Evolutionary conservation across 176 grass and related monocot species (phyloP).

Genomic region (Raddia distichophylla): DNA sequence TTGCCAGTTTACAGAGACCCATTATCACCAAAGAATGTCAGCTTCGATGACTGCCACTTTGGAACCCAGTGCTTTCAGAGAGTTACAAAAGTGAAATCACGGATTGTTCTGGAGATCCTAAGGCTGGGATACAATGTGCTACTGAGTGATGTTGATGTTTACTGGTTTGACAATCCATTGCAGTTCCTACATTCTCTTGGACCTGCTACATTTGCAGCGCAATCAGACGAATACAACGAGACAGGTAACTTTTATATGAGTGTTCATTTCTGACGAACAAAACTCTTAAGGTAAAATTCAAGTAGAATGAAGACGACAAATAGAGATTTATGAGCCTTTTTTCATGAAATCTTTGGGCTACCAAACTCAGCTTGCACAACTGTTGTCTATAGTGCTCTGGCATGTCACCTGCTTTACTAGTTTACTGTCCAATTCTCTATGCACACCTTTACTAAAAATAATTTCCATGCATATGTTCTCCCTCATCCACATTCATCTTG

Average conservation of each 20-base stretch:
- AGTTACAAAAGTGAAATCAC: slow-evolving; percentile 93
- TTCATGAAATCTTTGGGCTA: too few relatives aligned
- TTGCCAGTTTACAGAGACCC: slow-evolving; percentile 80
- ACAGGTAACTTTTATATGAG: slow-evolving; percentile 49
- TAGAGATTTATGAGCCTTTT: too few relatives aligned
- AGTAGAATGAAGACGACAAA: too few relatives aligned
- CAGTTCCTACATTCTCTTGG: slow-evolving; percentile 67
- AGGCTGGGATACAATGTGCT: slow-evolving; percentile 85
- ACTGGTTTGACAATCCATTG: slow-evolving; percentile 87
- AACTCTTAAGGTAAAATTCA: too few relatives aligned
- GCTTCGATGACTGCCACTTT: slow-evolving; percentile 82
- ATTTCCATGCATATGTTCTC: too few relatives aligned
- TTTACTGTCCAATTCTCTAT: too few relatives aligned
- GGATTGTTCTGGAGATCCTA: slow-evolving; percentile 79
- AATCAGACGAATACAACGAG: slow-evolving; percentile 88
- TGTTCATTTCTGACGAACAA: too few relatives aligned
- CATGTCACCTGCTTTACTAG: too few relatives aligned
- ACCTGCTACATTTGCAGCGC: slow-evolving; percentile 61
- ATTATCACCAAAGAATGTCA: slow-evolving; percentile 65
- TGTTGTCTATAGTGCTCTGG: too few relatives aligned
- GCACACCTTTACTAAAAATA: too few relatives aligned
- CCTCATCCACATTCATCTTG: too few relatives aligned
- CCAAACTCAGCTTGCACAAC: too few relatives aligned
- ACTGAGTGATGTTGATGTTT: slow-evolving; percentile 87
- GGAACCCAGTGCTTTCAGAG: slow-evolving; percentile 85